Evolutionary conservation across 768 basidiomycete species (phyloP).

Genomic region (Panellus pusillus): DNA sequence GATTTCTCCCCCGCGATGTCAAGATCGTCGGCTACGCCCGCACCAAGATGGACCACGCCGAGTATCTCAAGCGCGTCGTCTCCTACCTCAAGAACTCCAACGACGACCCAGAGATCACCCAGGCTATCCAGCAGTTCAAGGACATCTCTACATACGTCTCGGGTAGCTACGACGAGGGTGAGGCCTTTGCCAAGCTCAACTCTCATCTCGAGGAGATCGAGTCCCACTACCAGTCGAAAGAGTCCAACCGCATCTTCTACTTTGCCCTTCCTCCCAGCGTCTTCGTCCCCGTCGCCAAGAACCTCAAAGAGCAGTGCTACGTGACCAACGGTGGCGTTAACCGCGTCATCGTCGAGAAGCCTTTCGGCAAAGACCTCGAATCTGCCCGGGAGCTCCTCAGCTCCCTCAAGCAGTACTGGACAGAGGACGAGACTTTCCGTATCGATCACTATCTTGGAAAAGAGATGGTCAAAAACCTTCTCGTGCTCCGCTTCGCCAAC

Average conservation of each 20-base stretch:
- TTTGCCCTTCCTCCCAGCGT: slow-evolving; percentile 97
- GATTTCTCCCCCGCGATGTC: slow-evolving; percentile 77
- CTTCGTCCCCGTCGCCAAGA: slow-evolving; percentile 85
- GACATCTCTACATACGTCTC: slow-evolving; percentile 75
- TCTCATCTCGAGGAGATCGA: slow-evolving; percentile 80
- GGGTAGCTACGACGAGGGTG: slow-evolving; percentile 85
- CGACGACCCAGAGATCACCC: slow-evolving; percentile 55
- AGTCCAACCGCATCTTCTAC: slow-evolving; percentile 88
- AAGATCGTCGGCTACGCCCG: slow-evolving; percentile 97
- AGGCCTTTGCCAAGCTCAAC: slow-evolving; percentile 76
- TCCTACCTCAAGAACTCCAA: slow-evolving; percentile 83
- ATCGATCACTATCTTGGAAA: slow-evolving; percentile 99
- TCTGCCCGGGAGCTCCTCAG: slow-evolving; percentile 77
- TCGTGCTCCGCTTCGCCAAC: slow-evolving; percentile 95
- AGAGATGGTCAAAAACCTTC: slow-evolving; percentile 99
- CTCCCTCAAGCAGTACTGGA: slow-evolving; percentile 84
- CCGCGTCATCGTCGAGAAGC: slow-evolving; percentile 97
- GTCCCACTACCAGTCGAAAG: slow-evolving; percentile 58
- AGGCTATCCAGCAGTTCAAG: slow-evolving; percentile 83
- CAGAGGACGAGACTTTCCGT: slow-evolving; percentile 96
- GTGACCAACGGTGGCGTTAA: slow-evolving; percentile 65
- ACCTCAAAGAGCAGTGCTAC: slow-evolving; percentile 84
- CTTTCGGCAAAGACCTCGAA: slow-evolving; percentile 93
- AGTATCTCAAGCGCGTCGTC: slow-evolving; percentile 82
- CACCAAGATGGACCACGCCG: slow-evolving; percentile 86